Conservation (phyloP, 78 protist genomes). For the Cyanophora paradoxa region DNA sequence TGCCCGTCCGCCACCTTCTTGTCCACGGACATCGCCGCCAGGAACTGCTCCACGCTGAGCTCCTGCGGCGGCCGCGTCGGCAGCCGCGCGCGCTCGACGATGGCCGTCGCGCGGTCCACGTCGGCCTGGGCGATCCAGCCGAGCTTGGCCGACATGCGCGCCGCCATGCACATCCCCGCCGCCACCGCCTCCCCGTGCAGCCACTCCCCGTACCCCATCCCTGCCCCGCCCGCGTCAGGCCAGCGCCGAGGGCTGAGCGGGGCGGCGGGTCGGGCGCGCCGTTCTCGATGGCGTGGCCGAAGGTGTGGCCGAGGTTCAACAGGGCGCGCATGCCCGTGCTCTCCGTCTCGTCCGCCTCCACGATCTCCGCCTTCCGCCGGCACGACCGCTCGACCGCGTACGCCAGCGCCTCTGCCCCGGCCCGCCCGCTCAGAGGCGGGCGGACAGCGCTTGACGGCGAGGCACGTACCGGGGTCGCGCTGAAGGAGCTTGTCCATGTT, state of each 20-base stretch:
- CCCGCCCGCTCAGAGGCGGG: no score
- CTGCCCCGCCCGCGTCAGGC: conserved; percentile 42
- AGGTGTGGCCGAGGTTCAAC: conserved; percentile 73
- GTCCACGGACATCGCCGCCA: conserved; percentile 51
- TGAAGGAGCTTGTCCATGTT: no score
- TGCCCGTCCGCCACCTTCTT: no score
- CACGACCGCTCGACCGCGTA: no score
- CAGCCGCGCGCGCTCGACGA: no score
- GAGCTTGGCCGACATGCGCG: conserved; percentile 26
- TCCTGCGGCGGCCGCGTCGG: conserved; percentile 12
- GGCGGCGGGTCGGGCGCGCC: no score
- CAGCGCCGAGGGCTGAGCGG: no score
- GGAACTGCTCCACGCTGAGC: conserved; percentile 4
- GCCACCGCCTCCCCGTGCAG: conserved; percentile 62
- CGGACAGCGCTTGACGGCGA: no score
- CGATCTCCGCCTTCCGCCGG: no score
- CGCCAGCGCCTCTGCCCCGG: no score
- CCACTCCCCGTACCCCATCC: no score
- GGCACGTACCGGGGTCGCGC: no score
- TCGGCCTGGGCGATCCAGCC: conserved; percentile 20
- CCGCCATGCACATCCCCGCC: conserved; percentile 50
- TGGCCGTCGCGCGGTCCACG: conserved; percentile 19
- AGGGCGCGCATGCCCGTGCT: conserved; percentile 46
- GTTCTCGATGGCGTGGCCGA: conserved; percentile 69
- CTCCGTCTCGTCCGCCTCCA: conserved; percentile 50